These are phyloP conservation scores for Starmerella bombi DNA, from an alignment of 805 yeast species.

Conservation along the genomic window DNA sequence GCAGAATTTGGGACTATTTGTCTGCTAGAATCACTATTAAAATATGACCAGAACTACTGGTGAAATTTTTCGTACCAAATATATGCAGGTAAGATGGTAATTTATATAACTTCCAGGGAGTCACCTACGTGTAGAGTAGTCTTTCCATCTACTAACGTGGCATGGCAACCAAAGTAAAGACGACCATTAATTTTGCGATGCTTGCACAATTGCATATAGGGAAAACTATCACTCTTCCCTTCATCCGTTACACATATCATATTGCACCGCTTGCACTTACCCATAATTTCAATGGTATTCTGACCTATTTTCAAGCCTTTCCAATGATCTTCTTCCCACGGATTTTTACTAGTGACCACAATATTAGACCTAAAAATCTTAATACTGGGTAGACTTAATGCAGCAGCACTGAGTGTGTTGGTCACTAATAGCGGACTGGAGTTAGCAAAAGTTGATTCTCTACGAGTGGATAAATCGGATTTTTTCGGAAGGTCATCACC, in stretches of 20 bases:
- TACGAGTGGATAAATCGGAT: no score
- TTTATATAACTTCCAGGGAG: no score
- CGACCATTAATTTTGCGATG: slow-evolving; percentile 29
- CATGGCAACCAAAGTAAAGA: slow-evolving; percentile 31
- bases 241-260: slow-evolving; percentile 33
- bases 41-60: no score
- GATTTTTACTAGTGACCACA: slow-evolving; percentile 22
- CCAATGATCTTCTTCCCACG: slow-evolving; percentile 34
- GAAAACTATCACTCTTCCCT: slow-evolving; percentile 27
- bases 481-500: no score
- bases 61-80: no score
- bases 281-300: slow-evolving; percentile 17
- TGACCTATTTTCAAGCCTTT: slow-evolving; percentile 13
- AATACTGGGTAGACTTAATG: slow-evolving; percentile 12
- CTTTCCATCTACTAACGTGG: no score
- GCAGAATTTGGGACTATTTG: no score
- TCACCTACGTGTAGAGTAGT: no score
- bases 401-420: slow-evolving; percentile 25
- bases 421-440: slow-evolving; percentile 32
- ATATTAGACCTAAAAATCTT: slow-evolving; percentile 32
- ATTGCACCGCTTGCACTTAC: slow-evolving; percentile 33
- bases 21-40: no score
- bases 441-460: slow-evolving; percentile 25
- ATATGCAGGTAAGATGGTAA: no score
- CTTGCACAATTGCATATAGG: slow-evolving; percentile 28